phyloP scores from a whole-genome alignment of 352 stramenopile species.

The Blastocystis sp. region DNA sequence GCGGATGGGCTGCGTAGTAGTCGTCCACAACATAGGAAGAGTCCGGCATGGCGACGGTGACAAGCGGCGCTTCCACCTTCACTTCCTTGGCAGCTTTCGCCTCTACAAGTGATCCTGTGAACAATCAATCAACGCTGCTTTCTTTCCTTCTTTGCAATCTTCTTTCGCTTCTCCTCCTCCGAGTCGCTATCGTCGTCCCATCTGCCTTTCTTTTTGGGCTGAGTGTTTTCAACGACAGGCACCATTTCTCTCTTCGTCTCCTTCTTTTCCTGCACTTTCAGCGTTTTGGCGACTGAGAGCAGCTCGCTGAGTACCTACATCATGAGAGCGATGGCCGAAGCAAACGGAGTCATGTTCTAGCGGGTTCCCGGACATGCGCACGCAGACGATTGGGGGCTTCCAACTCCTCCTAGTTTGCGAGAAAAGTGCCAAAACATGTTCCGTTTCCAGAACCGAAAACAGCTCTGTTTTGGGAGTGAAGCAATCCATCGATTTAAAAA shows the following conservation, averaged over 20 bases:
- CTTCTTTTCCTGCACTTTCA: conserved; percentile 1
- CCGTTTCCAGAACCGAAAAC: too few relatives aligned
- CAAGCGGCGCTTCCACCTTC: neutral
- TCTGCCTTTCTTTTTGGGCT: neutral
- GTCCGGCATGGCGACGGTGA: conserved; percentile 43
- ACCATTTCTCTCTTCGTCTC: neutral
- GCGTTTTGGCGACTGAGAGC: neutral
- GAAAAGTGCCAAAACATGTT: too few relatives aligned
- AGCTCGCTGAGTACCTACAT: conserved; percentile 36
- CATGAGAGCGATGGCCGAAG: neutral
- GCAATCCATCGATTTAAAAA: neutral
- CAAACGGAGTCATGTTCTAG: neutral
- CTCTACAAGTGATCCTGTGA: neutral
- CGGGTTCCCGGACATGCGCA: neutral
- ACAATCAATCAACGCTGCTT: neutral
- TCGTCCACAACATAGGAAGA: conserved; percentile 4
- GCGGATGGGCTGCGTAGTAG: conserved; percentile 50
- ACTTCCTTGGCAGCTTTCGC: neutral
- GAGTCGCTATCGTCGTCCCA: conserved; percentile 60
- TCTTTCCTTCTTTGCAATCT: conserved; percentile 23
- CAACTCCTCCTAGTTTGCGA: too few relatives aligned
- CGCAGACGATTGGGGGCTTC: too few relatives aligned
- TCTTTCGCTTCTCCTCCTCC: conserved; percentile 53
- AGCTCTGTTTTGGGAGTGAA: too few relatives aligned
- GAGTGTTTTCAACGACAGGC: too few relatives aligned